These are phyloP conservation scores for Pyrenochaeta sp. DNA, from an alignment of 2,329 filamentous ascomycete species.

Conservation along the genomic window DNA sequence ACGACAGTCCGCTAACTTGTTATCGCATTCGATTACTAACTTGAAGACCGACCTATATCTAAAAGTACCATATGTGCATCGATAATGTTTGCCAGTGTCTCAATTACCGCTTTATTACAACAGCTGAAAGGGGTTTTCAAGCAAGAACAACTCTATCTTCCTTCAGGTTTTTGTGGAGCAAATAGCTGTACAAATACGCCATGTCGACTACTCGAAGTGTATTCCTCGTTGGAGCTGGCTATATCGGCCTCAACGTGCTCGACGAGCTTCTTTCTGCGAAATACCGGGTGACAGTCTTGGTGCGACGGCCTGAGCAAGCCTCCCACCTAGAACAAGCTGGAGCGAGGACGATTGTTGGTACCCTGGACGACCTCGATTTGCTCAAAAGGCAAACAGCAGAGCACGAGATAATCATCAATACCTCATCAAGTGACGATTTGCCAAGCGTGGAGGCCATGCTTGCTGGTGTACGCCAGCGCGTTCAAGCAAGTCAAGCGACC, in stretches of 20 bases:
- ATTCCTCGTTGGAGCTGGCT: slow-evolving; percentile 57
- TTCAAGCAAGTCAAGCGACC: slow-evolving; percentile 43
- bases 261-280: slow-evolving; percentile 51
- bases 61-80: no score
- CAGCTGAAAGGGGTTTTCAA: no score
- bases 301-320: slow-evolving; percentile 55
- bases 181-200: not conserved
- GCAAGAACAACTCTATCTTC: no score
- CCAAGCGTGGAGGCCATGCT: slow-evolving; percentile 57
- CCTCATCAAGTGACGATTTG: slow-evolving; percentile 59
- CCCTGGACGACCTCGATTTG: slow-evolving; percentile 28
- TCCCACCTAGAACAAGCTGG: slow-evolving; percentile 43
- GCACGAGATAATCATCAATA: slow-evolving; percentile 52
- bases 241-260: slow-evolving; percentile 58
- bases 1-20: no score
- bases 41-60: no score
- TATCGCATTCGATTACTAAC: no score
- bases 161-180: no score
- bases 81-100: no score
- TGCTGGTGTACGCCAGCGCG: slow-evolving; percentile 53
- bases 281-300: slow-evolving; percentile 54
- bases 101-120: no score
- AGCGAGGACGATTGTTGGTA: slow-evolving; percentile 46
- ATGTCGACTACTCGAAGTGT: not conserved
- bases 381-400: slow-evolving; percentile 7